Base-by-base conservation (phyloP, 306 rosid species). In the Parietaria judaica region DNA sequence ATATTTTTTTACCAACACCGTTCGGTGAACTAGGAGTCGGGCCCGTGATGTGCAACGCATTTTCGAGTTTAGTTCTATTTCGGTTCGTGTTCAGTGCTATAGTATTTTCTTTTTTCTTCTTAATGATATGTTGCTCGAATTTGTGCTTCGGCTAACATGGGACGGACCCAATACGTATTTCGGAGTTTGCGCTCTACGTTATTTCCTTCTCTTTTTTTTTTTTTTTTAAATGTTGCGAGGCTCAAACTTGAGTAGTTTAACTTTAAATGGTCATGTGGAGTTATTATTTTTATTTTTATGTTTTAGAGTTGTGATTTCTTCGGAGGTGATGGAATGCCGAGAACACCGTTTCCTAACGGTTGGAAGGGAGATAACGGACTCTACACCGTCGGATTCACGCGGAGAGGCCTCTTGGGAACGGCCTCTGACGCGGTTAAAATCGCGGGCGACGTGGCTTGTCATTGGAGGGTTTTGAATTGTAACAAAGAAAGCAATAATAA, bases 281-380 rank as follows among this genome's bases (percentile, higher is more conserved):
- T 41, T 41, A 41, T 41, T 5, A 49, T 38, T 14, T 52, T 4
- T 6, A 3, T 38, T 15, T 11, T 61, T 39, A 13, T 47, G 36
- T 14, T 66, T 51, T 66, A 91, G 95, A 68, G 72, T 0, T 69
- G 85, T 63, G 95, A 88, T 7, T 86, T 81, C 65, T 94, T 94
- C 78, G 73, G 80, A 0, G 23, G 78, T 49, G 94, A 88, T 5
- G 99, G 99, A 51, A 82, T 86, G 99, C 99, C 99, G 0, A 82
- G 69, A 76, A 71, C 79, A 4, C 87, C 97, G 36, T 94, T 89
- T 73, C 99, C 99, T 3, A 6, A 80, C 73, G 87, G 94, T 1
- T 94, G 99, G 99, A 94, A 84, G 73, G 99, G 87, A 11, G 80
- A 66, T 16, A 77, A 81, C 12, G 99, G 99, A 46, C 74, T 94